phyloP scores from a whole-genome alignment of 148 eudicot genomes.

The Cornus suecica region DNA sequence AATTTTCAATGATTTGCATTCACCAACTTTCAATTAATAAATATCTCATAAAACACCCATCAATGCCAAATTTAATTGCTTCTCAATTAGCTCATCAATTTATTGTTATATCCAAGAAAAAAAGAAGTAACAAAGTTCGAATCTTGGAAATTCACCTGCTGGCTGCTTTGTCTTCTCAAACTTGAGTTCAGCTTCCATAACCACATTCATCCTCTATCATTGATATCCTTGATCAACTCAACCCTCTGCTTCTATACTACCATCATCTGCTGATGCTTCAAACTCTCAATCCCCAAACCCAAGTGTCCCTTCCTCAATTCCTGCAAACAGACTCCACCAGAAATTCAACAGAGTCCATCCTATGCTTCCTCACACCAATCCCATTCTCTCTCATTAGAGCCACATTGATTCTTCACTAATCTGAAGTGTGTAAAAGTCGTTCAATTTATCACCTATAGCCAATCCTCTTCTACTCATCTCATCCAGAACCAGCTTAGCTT shows the following conservation, averaged over 20 bases:
- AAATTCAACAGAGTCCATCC: constrained; percentile 14
- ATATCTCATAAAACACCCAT: neutral
- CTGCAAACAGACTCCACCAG: constrained; percentile 19
- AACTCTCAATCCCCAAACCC: constrained; percentile 37
- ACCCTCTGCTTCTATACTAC: constrained; percentile 46
- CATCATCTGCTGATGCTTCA: constrained; percentile 42
- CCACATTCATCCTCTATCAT: constrained; percentile 41
- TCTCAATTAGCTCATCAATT: neutral
- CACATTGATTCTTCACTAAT: constrained; percentile 6
- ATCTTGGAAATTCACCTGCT: constrained; percentile 15
- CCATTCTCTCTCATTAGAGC: constrained; percentile 24
- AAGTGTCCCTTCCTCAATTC: constrained; percentile 34
- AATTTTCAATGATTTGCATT: neutral
- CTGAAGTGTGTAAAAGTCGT: constrained; percentile 17
- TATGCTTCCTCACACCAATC: constrained; percentile 17
- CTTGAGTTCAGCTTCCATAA: constrained; percentile 24
- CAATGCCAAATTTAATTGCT: neutral
- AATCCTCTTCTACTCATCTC: constrained; percentile 50
- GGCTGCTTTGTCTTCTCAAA: constrained; percentile 22
- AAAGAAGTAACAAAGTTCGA: neutral
- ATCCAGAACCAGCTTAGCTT: constrained; percentile 42
- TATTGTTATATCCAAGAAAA: neutral
- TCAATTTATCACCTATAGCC: constrained; percentile 30
- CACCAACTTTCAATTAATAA: neutral
- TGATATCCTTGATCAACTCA: constrained; percentile 41